Conservation (phyloP, 2,329 filamentous ascomycete genomes). For the Cryphonectria parasitica region DNA sequence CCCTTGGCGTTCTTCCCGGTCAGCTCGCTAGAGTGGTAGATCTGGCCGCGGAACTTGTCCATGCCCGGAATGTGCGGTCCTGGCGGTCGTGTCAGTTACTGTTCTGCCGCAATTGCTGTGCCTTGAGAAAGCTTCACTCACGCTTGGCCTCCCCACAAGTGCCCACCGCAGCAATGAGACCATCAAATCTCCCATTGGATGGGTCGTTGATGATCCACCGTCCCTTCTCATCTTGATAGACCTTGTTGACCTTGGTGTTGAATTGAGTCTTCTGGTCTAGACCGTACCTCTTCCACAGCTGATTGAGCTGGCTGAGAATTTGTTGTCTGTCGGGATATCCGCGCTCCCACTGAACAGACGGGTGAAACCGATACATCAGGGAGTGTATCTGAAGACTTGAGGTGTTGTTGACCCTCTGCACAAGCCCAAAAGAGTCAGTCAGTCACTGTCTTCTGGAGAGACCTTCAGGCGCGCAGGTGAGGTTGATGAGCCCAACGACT, state of each 20-base stretch:
- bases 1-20: constrained; percentile 72
- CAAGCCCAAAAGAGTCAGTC: background rate
- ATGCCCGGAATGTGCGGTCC: constrained; percentile 72
- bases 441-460: background rate
- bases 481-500: constrained; percentile 35
- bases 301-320: constrained; percentile 72
- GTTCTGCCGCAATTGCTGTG: background rate
- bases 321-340: constrained; percentile 80
- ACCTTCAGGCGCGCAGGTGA: no score
- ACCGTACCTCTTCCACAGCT: constrained; percentile 76
- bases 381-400: constrained; percentile 84
- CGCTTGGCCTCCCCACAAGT: constrained; percentile 71
- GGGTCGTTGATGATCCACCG: constrained; percentile 79
- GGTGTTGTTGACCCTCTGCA: constrained; percentile 76
- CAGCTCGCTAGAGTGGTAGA: constrained; percentile 76
- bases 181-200: constrained; percentile 74
- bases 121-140: constrained; percentile 12
- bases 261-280: constrained; percentile 74
- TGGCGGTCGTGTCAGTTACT: constrained; percentile 45
- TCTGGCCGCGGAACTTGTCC: constrained; percentile 70
- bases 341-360: constrained; percentile 71
- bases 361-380: constrained; percentile 87
- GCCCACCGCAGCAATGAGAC: constrained; percentile 76
- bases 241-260: constrained; percentile 68
- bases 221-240: constrained; percentile 69